phyloP scores from a whole-genome alignment of 345 rosid genomes.

The Eutrema yunnanense region DNA sequence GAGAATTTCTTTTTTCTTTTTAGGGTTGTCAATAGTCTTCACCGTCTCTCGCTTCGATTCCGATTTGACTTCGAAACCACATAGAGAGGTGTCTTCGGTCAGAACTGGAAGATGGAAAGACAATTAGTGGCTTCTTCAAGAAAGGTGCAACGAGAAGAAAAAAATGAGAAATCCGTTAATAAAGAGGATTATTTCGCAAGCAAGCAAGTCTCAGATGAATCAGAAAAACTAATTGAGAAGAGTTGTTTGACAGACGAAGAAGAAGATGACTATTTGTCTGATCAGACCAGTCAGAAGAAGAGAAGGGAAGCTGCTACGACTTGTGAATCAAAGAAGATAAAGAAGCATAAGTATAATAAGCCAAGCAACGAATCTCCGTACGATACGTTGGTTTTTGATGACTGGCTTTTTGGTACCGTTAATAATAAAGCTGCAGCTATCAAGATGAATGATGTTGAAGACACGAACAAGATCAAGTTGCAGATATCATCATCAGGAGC shows the following conservation, averaged over 20 bases:
- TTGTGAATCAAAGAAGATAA: not conserved
- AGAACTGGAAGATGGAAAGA: slow-evolving; percentile 11
- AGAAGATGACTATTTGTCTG: slow-evolving; percentile 26
- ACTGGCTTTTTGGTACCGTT: slow-evolving; percentile 41
- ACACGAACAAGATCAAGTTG: not conserved
- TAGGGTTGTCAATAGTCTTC: not conserved
- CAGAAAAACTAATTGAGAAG: not conserved
- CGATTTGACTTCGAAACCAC: not conserved
- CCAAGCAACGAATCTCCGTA: not conserved
- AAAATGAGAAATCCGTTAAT: not conserved
- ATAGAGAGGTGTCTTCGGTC: not conserved
- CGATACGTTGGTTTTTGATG: slow-evolving; percentile 17
- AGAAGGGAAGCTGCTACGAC: not conserved
- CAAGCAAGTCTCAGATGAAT: slow-evolving; percentile 17
- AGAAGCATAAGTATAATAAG: not conserved
- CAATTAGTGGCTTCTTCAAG: not conserved
- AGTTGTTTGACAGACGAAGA: slow-evolving; percentile 15
- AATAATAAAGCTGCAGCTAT: not conserved
- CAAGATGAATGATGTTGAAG: not conserved
- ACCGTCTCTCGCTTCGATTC: not conserved
- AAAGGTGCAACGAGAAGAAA: not conserved
- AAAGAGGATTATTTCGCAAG: not conserved
- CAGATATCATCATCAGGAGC: not conserved
- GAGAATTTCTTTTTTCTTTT: not conserved
- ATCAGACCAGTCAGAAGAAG: slow-evolving; percentile 35